These are phyloP conservation scores for Amaranthus palmeri DNA, from an alignment of 148 eudicot species.

Conservation along the genomic window DNA sequence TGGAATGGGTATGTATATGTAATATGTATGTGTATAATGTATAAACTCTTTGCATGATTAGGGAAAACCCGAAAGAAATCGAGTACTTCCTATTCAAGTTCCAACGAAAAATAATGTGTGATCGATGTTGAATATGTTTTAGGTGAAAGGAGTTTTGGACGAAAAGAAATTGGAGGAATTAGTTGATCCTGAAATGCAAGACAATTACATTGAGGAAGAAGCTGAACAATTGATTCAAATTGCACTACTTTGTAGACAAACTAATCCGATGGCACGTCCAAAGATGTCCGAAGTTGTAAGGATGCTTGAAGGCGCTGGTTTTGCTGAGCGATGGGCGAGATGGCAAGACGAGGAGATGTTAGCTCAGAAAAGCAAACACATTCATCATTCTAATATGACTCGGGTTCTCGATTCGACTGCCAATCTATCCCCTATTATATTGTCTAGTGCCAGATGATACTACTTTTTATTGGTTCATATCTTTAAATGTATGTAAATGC, in stretches of 20 bases:
- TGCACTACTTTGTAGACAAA: conserved; percentile 50
- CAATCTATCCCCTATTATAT: conserved; percentile 18
- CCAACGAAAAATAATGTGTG: no score
- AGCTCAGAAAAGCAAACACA: conserved; percentile 2
- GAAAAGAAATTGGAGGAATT: conserved; percentile 28
- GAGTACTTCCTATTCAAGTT: no score
- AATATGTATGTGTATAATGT: no score
- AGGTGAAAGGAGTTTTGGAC: conserved; percentile 24
- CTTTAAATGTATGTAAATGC: no score
- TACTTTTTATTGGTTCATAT: neutral
- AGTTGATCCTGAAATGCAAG: conserved; percentile 38
- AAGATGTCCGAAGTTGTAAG: conserved; percentile 62
- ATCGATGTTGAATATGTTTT: no score
- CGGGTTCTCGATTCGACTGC: conserved; percentile 14
- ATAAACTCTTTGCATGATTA: no score
- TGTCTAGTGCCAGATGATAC: conserved; percentile 22
- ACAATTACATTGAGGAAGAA: conserved; percentile 23
- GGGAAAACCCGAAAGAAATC: no score
- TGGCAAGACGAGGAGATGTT: conserved; percentile 20
- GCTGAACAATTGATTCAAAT: conserved; percentile 42
- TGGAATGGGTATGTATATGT: conserved; percentile 34
- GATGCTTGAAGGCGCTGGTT: conserved; percentile 53
- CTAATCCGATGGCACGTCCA: conserved; percentile 47
- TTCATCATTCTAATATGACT: conserved; percentile 10
- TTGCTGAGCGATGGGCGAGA: conserved; percentile 39